Conservation (phyloP, 305 asterid species). For the Striga hermonthica region DNA sequence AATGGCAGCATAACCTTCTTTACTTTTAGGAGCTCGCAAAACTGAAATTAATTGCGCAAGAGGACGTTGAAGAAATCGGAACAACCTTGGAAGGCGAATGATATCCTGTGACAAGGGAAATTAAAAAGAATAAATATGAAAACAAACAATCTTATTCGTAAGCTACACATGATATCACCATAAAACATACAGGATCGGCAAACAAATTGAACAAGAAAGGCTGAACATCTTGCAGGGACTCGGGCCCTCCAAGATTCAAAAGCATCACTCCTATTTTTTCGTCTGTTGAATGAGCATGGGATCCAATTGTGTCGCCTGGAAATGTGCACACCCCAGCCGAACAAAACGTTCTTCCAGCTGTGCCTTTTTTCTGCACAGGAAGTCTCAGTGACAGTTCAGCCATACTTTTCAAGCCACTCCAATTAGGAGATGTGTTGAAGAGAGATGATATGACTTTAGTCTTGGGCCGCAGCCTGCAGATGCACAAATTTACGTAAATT, state of each 20-base stretch:
- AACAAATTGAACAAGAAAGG: conserved; percentile 72
- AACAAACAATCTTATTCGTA: background rate
- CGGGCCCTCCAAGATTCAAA: conserved; percentile 86
- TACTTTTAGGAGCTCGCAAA: conserved; percentile 87
- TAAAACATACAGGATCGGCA: conserved; percentile 62
- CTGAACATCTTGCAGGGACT: conserved; percentile 77
- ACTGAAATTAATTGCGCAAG: conserved; percentile 79
- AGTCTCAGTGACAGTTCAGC: conserved; percentile 36
- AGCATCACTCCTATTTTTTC: conserved; percentile 76
- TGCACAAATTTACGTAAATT: background rate
- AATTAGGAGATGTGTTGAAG: conserved; percentile 21
- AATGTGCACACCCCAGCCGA: conserved; percentile 43
- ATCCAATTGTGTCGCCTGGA: conserved; percentile 33
- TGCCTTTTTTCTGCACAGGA: conserved; percentile 30
- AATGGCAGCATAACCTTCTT: conserved; percentile 94
- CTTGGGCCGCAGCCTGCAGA: conserved; percentile 27
- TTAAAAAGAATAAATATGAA: no score
- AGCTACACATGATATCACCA: background rate
- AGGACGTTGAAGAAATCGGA: conserved; percentile 82
- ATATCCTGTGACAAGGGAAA: conserved; percentile 56
- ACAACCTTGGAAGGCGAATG: conserved; percentile 91
- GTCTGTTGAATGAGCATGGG: conserved; percentile 40
- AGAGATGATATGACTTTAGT: conserved; percentile 18
- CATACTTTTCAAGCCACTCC: conserved; percentile 23
- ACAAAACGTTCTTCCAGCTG: conserved; percentile 39